Evolutionary conservation across 2,329 filamentous ascomycete genomes (phyloP), one percentile per base, ranked within the genome.

Genomic region (Neocucurbitaria cava): DNA sequence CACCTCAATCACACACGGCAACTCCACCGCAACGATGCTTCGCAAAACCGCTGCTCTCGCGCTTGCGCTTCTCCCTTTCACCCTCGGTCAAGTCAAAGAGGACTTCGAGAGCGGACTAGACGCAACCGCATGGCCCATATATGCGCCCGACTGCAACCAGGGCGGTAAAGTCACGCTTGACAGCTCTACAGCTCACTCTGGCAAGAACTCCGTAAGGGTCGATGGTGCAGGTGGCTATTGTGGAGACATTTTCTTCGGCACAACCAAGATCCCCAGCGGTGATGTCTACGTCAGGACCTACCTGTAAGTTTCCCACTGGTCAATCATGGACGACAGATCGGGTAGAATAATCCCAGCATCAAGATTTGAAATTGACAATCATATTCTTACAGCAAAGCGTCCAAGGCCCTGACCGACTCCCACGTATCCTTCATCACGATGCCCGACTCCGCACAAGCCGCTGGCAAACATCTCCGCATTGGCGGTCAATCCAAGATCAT

Each of bases 131-230:
- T 87, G 85, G 85, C 81, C 84, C 0, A 84, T 76, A 7, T 87
- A 87, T 59, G 84, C 85, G 3, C 72, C 78, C 3, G 83, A 86
- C 72, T 87, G 85, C 67, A 85, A 78, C 72, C 84, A 87, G 66
- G 84, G 84, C 42, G 84, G 85, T 33, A 81, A 76, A 52, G 79
- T 87, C 49, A 77, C 74, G 1, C 82, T 87, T 11, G 85, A 87
- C 64, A 86, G 74, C 59, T 77, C 83, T 35, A 83, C 78, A 0
- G 83, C 82, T 0, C 83, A 86, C 65, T 68, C 64, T 11, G 72
- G 72, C 83, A 44, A 98, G 86, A 62, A 93, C 84, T 73, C 88
- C 82, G 73, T 99, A 95, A 2, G 93, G 89, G 71, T 87, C 71
- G 71, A 86, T 79, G 65, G 90, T 81, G 56, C 91, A 84, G 9